Conservation (phyloP, 1,284 basidiomycete genomes). For the Trametes sp. region DNA sequence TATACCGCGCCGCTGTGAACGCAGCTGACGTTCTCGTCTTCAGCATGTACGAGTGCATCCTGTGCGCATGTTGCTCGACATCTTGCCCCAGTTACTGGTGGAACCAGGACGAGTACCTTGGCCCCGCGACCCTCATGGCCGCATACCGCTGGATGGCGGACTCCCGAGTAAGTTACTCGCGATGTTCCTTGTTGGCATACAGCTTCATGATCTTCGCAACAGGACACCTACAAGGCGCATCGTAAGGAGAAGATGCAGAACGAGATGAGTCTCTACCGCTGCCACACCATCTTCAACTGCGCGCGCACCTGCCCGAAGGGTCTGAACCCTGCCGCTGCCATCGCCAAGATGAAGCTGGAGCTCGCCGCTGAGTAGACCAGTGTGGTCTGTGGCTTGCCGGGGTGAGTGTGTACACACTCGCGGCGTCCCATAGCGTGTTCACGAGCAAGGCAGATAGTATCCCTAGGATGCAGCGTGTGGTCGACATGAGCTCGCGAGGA, state of each 20-base stretch:
- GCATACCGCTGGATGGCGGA: constrained; percentile 99
- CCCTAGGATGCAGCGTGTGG: neutral
- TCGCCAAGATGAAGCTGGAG: constrained; percentile 90
- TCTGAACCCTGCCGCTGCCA: constrained; percentile 89
- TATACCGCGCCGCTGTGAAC: neutral
- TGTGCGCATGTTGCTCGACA: constrained; percentile 96
- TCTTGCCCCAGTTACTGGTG: constrained; percentile 98
- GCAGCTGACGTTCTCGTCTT: constrained; percentile 30
- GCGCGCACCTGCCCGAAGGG: constrained; percentile 96
- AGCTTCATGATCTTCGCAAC: neutral
- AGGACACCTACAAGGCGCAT: constrained; percentile 85
- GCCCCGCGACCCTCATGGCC: constrained; percentile 96
- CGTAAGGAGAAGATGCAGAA: constrained; percentile 95
- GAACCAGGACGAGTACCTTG: constrained; percentile 99
- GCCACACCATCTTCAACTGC: constrained; percentile 98
- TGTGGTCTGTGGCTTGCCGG: neutral
- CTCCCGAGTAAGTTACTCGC: constrained; percentile 72
- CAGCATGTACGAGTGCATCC: constrained; percentile 91
- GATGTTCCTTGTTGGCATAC: neutral
- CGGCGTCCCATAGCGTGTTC: no score
- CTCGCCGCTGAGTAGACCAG: constrained; percentile 72
- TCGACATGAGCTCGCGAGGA: neutral
- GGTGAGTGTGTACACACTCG: constrained; percentile 17
- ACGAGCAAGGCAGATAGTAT: no score
- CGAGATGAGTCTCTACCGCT: constrained; percentile 91